Evolutionary conservation across 176 grass and related monocot genomes (phyloP).

Genomic region (Oryza glumipatula): DNA sequence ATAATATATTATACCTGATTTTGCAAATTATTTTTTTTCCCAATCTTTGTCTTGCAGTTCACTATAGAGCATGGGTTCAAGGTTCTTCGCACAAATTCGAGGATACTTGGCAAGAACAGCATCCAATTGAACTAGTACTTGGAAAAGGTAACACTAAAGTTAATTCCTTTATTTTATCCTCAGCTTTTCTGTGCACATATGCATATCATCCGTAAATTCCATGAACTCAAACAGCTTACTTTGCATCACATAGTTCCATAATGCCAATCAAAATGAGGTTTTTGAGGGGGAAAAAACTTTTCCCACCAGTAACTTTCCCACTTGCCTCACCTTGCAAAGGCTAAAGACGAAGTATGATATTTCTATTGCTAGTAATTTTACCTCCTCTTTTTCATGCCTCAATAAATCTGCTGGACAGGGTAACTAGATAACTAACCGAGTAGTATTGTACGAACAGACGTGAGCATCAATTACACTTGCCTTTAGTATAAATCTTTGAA

Average conservation of each 20-base stretch:
- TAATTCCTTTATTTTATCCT: constrained; percentile 33
- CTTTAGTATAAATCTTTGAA: constrained; percentile 27
- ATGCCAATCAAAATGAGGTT: not conserved
- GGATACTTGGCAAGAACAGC: constrained; percentile 97
- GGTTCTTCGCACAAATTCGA: constrained; percentile 82
- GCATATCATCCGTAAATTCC: constrained; percentile 19
- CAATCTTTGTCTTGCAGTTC: constrained; percentile 60
- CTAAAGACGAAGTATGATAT: not conserved
- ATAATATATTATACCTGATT: not conserved
- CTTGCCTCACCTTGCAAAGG: not conserved
- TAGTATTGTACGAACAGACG: not conserved
- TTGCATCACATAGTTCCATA: not conserved
- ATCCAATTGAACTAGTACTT: constrained; percentile 75
- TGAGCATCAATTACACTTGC: constrained; percentile 6
- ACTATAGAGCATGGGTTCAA: constrained; percentile 89
- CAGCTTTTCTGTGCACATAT: not conserved
- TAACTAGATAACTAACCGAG: not conserved
- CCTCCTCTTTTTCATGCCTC: constrained; percentile 4
- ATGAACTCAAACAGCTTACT: not conserved
- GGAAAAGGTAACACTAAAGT: constrained; percentile 65
- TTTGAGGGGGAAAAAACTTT: not conserved
- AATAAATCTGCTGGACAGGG: not conserved
- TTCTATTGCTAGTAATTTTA: not conserved
- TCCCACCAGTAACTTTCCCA: not conserved
- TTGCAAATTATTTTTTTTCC: constrained; percentile 8